Evolutionary conservation across 1,284 basidiomycete species (phyloP).

Genomic region (Mycena citricolor): DNA sequence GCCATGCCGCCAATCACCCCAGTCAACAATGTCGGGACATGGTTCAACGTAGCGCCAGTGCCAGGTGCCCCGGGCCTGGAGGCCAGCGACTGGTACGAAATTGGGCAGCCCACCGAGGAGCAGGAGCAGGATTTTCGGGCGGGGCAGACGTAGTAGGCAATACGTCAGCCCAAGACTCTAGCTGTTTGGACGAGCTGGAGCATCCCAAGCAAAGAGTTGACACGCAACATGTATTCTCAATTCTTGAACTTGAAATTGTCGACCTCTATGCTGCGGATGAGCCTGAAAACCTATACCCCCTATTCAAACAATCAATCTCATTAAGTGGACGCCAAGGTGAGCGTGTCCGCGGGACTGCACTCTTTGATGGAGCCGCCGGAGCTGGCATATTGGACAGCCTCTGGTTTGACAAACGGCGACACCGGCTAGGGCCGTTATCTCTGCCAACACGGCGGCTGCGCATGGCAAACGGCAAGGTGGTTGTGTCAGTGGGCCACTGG

Average conservation of each 20-base stretch:
- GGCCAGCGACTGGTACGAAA: constrained; percentile 11
- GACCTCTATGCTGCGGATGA: constrained; percentile 16
- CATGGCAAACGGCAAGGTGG: constrained; percentile 13
- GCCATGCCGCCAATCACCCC: constrained; percentile 3
- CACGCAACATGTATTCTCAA: constrained; percentile 4
- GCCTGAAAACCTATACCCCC: not conserved
- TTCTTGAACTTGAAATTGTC: constrained; percentile 4
- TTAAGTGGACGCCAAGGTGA: constrained; percentile 6
- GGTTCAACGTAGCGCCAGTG: too few relatives aligned
- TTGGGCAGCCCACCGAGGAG: too few relatives aligned
- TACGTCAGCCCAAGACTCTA: constrained; percentile 7
- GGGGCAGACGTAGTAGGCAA: constrained; percentile 15
- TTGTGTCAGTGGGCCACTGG: constrained; percentile 5
- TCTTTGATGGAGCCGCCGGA: constrained; percentile 13
- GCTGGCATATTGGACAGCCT: constrained; percentile 8
- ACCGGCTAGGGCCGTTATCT: not conserved
- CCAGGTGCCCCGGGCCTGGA: constrained; percentile 7
- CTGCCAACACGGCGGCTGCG: constrained; percentile 6
- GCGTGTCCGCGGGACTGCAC: constrained; percentile 6
- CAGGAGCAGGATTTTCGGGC: constrained; percentile 14
- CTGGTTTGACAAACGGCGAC: constrained; percentile 5
- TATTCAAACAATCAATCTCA: constrained; percentile 7
- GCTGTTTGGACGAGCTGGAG: constrained; percentile 1
- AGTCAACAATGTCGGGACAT: too few relatives aligned
- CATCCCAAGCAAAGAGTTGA: constrained; percentile 1